Evolutionary conservation across 768 basidiomycete genomes (phyloP), one percentile per base, ranked within the genome.

Genomic region (Hydnomerulius pinastri): DNA sequence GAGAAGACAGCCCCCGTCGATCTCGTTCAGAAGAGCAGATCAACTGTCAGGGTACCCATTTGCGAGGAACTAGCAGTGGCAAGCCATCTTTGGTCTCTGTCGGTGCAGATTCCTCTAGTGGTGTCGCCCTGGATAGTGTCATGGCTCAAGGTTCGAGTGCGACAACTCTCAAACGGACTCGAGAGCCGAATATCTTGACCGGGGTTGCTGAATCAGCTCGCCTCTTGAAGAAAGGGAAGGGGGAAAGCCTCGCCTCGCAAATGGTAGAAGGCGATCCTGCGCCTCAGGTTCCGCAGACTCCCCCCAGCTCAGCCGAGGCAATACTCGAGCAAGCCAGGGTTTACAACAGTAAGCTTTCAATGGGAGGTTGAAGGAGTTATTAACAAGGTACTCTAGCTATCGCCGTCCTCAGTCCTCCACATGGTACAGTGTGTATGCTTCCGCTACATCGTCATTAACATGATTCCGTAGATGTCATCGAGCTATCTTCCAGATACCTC

Each of bases 1-100:
- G 36, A n/a, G 36, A 23, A 25, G 33, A 17, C 33, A 17, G 17
- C 12, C n/a, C 24, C 20, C 20, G 41, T 28, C 48, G 29, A 35
- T 32, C 52, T 51, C 50, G 43, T 24, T n/a, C 43, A 23, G 36
- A 27, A 21, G 37, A 25, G 17, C 44, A 32, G 23, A 24, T 10
- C 36, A 43, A 46, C 35, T 51, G 53, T 54, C 61, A 59, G 53
- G 67, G 65, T 50, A 39, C 54, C 55, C 57, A 54, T 54, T 57
- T 50, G 61, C 62, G 61, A 64, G 67, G 61, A 63, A 50, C 56
- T 52, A 58, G 59, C 55, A 55, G 56, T 53, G 57, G 57, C 49
- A 47, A 47, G 42, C 54, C 71, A 59, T 46, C 59, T 55, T 50
- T 54, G 56, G 62, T 45, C 57, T 27, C 54, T 44, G 50, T 48